Conservation (phyloP, 257 asterid genomes). For the Solanum clarkiae region DNA sequence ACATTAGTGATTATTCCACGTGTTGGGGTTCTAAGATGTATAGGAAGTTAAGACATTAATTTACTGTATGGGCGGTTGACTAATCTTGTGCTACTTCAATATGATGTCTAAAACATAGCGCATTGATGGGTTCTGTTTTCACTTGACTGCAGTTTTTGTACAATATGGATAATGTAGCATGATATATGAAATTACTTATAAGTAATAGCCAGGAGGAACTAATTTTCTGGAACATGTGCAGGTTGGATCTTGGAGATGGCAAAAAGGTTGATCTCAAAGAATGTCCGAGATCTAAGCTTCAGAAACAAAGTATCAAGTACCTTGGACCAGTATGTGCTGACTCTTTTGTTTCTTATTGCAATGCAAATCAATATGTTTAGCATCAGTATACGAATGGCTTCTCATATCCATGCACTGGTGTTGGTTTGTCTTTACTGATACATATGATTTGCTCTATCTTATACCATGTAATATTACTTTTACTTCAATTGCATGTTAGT, state of each 20-base stretch:
- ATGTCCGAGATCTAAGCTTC: slow-evolving; percentile 80
- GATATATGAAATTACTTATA: not conserved
- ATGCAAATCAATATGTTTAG: not conserved
- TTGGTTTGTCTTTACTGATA: not conserved
- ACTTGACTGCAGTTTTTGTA: not conserved
- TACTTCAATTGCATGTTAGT: not conserved
- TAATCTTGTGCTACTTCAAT: not conserved
- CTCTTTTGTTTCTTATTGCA: not conserved
- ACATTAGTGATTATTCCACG: not conserved
- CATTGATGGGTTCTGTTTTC: not conserved
- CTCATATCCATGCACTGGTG: not conserved
- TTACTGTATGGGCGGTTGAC: not conserved
- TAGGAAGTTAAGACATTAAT: not conserved
- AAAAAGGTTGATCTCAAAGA: slow-evolving; percentile 70
- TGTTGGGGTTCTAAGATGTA: not conserved
- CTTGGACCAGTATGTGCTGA: slow-evolving; percentile 81
- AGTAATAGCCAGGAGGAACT: not conserved
- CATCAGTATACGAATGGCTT: not conserved
- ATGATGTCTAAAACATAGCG: not conserved
- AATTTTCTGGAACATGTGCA: slow-evolving; percentile 12
- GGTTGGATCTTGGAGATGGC: slow-evolving; percentile 98
- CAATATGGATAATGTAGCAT: not conserved
- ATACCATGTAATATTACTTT: not conserved
- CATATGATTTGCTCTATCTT: not conserved
- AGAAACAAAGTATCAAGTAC: slow-evolving; percentile 75